Evolutionary conservation across 2,329 filamentous ascomycete species (phyloP).

Genomic region (Xylaria sp.): DNA sequence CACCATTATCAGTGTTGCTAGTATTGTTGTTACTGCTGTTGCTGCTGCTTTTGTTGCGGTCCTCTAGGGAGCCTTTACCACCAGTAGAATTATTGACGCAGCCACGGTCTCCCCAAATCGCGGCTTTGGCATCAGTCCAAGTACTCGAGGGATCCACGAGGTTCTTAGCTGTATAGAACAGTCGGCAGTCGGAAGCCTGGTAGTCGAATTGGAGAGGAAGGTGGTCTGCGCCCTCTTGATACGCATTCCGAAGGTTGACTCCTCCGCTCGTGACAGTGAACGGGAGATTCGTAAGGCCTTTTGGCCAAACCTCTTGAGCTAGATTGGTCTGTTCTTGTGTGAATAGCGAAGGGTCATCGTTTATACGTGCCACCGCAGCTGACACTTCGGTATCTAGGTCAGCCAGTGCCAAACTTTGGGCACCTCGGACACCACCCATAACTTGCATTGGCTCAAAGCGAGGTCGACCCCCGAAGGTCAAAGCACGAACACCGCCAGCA

Average conservation of each 20-base stretch:
- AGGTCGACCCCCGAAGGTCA: slow-evolving; percentile 28
- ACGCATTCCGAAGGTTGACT: slow-evolving; percentile 29
- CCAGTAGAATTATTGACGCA: slow-evolving; percentile 49
- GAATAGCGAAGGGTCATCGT: neutral
- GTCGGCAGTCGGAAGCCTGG: slow-evolving; percentile 55
- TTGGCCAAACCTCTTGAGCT: neutral
- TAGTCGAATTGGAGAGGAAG: slow-evolving; percentile 33
- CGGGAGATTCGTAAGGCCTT: slow-evolving; percentile 6
- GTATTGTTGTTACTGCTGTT: neutral
- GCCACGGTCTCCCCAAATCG: slow-evolving; percentile 51
- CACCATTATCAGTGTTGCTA: too few relatives aligned
- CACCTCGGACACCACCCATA: slow-evolving; percentile 28
- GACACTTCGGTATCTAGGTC: slow-evolving; percentile 1
- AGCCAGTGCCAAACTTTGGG: slow-evolving; percentile 9
- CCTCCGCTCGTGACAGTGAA: slow-evolving; percentile 8
- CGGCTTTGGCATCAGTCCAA: slow-evolving; percentile 56
- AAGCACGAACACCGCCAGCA: slow-evolving; percentile 12
- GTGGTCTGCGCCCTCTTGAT: slow-evolving; percentile 15
- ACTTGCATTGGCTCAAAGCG: slow-evolving; percentile 30
- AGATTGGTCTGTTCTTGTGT: slow-evolving; percentile 7
- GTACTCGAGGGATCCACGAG: slow-evolving; percentile 53
- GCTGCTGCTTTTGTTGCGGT: slow-evolving; percentile 7
- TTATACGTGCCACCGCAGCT: neutral
- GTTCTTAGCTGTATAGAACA: slow-evolving; percentile 60
- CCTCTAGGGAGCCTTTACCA: slow-evolving; percentile 2